These are phyloP conservation scores for Lentinus brumalis DNA, from an alignment of 768 basidiomycete genomes.

Conservation along the genomic window DNA sequence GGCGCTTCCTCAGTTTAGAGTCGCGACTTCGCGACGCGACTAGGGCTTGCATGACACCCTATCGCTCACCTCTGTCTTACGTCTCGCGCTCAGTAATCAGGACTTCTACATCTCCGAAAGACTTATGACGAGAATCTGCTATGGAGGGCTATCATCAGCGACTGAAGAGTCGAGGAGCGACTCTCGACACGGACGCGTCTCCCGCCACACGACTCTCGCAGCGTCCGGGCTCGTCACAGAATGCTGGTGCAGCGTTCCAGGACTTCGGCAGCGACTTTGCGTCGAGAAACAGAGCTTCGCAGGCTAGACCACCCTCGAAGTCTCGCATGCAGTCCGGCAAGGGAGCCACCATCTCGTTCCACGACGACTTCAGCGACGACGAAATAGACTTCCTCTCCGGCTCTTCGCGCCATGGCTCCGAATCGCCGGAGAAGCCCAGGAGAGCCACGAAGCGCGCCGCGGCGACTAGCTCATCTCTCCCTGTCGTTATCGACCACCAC, in stretches of 20 bases:
- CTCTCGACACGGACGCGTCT: slow-evolving; percentile 21
- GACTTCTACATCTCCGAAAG: background rate
- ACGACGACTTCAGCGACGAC: slow-evolving; percentile 21
- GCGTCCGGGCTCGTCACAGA: background rate
- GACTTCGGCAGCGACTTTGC: slow-evolving; percentile 27
- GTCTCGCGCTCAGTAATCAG: background rate
- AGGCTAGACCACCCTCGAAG: background rate
- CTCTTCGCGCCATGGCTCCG: slow-evolving; percentile 12
- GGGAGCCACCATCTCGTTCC: background rate
- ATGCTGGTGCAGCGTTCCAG: slow-evolving; percentile 6
- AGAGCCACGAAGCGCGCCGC: background rate
- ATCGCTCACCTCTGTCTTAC: background rate
- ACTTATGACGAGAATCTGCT: background rate
- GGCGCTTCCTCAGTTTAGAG: slow-evolving; percentile 2
- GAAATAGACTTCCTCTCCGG: slow-evolving; percentile 22
- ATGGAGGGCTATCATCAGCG: slow-evolving; percentile 14
- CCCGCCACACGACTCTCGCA: slow-evolving; percentile 9
- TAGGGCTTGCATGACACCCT: background rate
- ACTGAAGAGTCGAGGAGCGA: slow-evolving; percentile 15
- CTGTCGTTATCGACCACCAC: slow-evolving; percentile 21
- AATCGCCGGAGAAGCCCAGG: slow-evolving; percentile 3
- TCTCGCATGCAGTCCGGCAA: background rate
- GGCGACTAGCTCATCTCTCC: background rate
- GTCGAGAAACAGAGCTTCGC: background rate
- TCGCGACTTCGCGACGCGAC: background rate